Conservation (phyloP, 495 filamentous ascomycete genomes). For the Aspergillus biplanus region DNA sequence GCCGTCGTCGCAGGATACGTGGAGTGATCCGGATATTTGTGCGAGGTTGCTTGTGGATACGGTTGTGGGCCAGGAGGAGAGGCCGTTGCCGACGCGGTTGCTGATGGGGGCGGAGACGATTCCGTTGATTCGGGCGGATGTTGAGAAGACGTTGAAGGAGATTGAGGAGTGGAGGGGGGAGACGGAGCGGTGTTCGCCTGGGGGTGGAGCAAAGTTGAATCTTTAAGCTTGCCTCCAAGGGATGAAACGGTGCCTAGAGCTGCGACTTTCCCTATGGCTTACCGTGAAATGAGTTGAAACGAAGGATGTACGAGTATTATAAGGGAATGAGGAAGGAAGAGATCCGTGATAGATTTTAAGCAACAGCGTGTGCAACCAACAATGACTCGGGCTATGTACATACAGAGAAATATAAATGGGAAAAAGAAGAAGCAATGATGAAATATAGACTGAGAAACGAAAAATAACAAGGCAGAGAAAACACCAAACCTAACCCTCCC, state of each 20-base stretch:
- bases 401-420: not conserved
- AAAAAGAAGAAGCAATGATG: not conserved
- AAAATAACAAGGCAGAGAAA: not conserved
- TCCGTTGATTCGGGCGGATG: constrained; percentile 21
- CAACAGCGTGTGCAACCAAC: too few species aligned
- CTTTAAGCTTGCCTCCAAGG: not conserved
- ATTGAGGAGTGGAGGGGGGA: constrained; percentile 28
- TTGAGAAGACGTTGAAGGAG: constrained; percentile 26
- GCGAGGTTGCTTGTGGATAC: constrained; percentile 26
- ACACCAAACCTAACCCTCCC: not conserved
- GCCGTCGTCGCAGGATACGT: constrained; percentile 20
- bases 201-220: not conserved
- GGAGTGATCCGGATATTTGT: constrained; percentile 31
- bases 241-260: too few species aligned
- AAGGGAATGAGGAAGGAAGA: too few species aligned
- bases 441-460: not conserved
- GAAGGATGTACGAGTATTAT: too few species aligned
- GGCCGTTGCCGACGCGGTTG: constrained; percentile 26
- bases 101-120: constrained; percentile 30
- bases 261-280: too few species aligned
- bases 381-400: not conserved
- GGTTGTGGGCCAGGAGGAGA: constrained; percentile 20
- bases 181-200: constrained; percentile 25
- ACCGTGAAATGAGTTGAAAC: too few species aligned
- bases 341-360: too few species aligned